phyloP scores from a whole-genome alignment of 2,329 filamentous ascomycete species.

The Cladosporium sp. region DNA sequence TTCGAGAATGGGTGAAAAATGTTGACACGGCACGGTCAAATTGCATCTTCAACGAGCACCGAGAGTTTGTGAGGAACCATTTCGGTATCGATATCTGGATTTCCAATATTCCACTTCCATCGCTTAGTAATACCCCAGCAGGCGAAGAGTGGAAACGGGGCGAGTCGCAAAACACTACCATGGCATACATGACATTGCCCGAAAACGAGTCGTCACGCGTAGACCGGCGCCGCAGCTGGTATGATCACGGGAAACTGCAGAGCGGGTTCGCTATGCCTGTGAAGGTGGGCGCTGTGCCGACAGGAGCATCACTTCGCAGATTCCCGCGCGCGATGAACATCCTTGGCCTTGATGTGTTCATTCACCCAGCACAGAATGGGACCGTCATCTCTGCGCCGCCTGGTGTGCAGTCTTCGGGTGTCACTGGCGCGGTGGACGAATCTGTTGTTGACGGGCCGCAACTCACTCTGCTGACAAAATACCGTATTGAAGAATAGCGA shows the following conservation, averaged over 20 bases:
- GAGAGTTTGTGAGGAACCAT: neutral
- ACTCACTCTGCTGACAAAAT: neutral
- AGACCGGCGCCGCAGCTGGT: neutral
- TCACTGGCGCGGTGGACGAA: neutral
- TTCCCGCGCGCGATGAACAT: neutral
- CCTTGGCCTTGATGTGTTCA: neutral
- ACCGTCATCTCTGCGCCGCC: neutral
- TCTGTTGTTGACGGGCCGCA: neutral
- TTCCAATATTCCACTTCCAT: neutral
- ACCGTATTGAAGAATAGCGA: neutral
- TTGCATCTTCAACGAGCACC: neutral
- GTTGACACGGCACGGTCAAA: neutral
- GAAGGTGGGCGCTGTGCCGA: neutral
- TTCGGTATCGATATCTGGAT: neutral
- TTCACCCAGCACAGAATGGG: neutral
- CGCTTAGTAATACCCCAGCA: neutral
- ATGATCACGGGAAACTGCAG: neutral
- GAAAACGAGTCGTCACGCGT: neutral
- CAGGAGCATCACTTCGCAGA: neutral
- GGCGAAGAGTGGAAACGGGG: neutral
- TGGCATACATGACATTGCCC: neutral
- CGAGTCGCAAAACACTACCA: neutral
- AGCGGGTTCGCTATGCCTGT: neutral
- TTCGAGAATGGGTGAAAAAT: neutral
- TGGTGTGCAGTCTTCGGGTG: neutral